phyloP scores from a whole-genome alignment of 108 stramenopile genomes.

The Asterionellopsis glacialis region DNA sequence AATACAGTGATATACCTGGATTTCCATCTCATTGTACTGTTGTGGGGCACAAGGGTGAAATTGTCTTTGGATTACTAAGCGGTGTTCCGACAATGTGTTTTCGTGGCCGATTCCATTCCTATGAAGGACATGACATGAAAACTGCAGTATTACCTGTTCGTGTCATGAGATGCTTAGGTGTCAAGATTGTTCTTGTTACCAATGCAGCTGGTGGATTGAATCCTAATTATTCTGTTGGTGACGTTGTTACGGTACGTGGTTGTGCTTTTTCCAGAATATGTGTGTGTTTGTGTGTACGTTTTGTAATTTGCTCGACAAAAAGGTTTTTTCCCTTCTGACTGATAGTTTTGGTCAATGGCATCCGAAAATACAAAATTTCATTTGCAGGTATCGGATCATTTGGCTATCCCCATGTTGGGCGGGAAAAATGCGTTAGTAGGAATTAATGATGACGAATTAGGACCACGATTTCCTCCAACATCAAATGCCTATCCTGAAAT shows the following conservation, averaged over 20 bases:
- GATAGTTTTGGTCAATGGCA: no score
- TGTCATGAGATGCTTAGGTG: conserved; percentile 79
- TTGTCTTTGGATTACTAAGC: conserved; percentile 76
- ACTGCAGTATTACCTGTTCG: conserved; percentile 80
- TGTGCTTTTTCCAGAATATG: no score
- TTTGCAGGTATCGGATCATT: conserved; percentile 81
- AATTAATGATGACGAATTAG: conserved; percentile 81
- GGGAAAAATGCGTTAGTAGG: conserved; percentile 90
- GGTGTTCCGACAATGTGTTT: conserved; percentile 72
- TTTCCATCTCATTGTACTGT: conserved; percentile 82
- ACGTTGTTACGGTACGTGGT: conserved; percentile 51
- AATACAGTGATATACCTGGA: conserved; percentile 77
- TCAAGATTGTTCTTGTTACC: conserved; percentile 78
- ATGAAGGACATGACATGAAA: conserved; percentile 89
- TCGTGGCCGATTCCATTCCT: conserved; percentile 90
- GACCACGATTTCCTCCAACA: conserved; percentile 86
- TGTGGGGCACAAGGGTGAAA: conserved; percentile 83
- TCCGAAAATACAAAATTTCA: no score
- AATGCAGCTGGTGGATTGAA: conserved; percentile 92
- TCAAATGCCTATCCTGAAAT: conserved; percentile 62
- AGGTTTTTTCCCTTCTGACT: no score
- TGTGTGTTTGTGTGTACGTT: no score
- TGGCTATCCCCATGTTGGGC: conserved; percentile 77
- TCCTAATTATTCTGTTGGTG: conserved; percentile 72
- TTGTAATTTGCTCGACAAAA: no score